Evolutionary conservation across 2,329 filamentous ascomycete species (phyloP).

Genomic region (Daldinia sp.): DNA sequence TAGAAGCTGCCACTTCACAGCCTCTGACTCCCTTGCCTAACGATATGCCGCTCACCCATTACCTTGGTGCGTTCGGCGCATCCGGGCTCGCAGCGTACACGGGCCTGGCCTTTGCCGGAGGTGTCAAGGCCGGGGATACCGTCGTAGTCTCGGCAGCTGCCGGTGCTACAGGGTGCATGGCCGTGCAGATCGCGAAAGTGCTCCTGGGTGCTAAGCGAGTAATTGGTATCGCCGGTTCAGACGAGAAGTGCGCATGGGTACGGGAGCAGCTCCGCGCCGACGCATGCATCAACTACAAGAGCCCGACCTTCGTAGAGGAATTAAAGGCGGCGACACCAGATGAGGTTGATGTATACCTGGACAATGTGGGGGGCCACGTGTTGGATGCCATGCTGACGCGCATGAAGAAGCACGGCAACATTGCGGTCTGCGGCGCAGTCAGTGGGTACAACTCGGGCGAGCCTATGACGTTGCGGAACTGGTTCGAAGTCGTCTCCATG

Average conservation of each 20-base stretch:
- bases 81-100: slow-evolving; percentile 60
- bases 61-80: slow-evolving; percentile 48
- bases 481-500: slow-evolving; percentile 58
- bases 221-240: slow-evolving; percentile 64
- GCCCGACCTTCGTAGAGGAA: slow-evolving; percentile 59
- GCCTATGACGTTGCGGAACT: slow-evolving; percentile 54
- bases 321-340: slow-evolving; percentile 60
- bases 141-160: slow-evolving; percentile 62
- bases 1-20: slow-evolving; percentile 44
- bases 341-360: slow-evolving; percentile 65
- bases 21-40: slow-evolving; percentile 40
- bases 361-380: slow-evolving; percentile 63
- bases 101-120: slow-evolving; percentile 56
- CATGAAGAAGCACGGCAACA: slow-evolving; percentile 56
- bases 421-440: slow-evolving; percentile 59
- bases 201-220: slow-evolving; percentile 60
- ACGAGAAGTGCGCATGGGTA: slow-evolving; percentile 65
- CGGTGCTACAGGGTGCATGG: slow-evolving; percentile 61
- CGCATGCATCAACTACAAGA: slow-evolving; percentile 67
- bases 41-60: slow-evolving; percentile 45
- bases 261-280: slow-evolving; percentile 63
- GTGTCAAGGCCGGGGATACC: slow-evolving; percentile 55
- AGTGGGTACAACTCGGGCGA: slow-evolving; percentile 56
- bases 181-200: slow-evolving; percentile 66
- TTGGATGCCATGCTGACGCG: slow-evolving; percentile 60